These are phyloP conservation scores for Schizonepeta tenuifolia DNA, from an alignment of 257 asterid species.

Conservation along the genomic window DNA sequence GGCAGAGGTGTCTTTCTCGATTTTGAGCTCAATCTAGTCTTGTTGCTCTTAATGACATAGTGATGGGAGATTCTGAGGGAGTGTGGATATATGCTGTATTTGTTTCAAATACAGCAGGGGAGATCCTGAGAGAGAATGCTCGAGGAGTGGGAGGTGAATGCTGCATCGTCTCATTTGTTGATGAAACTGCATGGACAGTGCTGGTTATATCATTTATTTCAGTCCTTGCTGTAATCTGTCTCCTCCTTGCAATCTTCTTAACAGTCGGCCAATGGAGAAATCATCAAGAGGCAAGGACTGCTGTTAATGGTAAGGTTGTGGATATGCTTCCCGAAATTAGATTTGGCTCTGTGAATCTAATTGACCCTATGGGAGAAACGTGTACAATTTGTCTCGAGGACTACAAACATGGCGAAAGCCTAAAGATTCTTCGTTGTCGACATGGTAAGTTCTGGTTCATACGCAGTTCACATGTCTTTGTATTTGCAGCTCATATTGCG, in stretches of 20 bases:
- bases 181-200: slow-evolving; percentile 42
- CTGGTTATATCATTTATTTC: slow-evolving; percentile 40
- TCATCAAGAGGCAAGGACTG: slow-evolving; percentile 9
- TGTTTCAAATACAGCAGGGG: slow-evolving; percentile 37
- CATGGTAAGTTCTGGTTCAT: slow-evolving; percentile 31
- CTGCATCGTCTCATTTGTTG: slow-evolving; percentile 33
- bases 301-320: slow-evolving; percentile 28
- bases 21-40: slow-evolving; percentile 19
- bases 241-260: slow-evolving; percentile 30
- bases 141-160: slow-evolving; percentile 32
- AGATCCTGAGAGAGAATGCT: slow-evolving; percentile 36
- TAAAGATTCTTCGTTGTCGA: slow-evolving; percentile 39
- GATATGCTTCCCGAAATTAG: slow-evolving; percentile 32
- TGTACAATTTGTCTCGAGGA: slow-evolving; percentile 42
- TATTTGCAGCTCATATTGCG: neutral
- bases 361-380: slow-evolving; percentile 30
- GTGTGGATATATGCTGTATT: slow-evolving; percentile 38
- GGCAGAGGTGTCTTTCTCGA: slow-evolving; percentile 20
- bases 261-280: slow-evolving; percentile 29
- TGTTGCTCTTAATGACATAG: slow-evolving; percentile 24
- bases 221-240: slow-evolving; percentile 31
- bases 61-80: slow-evolving; percentile 40
- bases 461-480: neutral
- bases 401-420: slow-evolving; percentile 34
- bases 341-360: slow-evolving; percentile 20